Percentiles rank a stretch among this genome's conserved stretches.
Conservation (phyloP, 2,329 filamentous ascomycete species). For the Pseudocercospora crystallina region DNA sequence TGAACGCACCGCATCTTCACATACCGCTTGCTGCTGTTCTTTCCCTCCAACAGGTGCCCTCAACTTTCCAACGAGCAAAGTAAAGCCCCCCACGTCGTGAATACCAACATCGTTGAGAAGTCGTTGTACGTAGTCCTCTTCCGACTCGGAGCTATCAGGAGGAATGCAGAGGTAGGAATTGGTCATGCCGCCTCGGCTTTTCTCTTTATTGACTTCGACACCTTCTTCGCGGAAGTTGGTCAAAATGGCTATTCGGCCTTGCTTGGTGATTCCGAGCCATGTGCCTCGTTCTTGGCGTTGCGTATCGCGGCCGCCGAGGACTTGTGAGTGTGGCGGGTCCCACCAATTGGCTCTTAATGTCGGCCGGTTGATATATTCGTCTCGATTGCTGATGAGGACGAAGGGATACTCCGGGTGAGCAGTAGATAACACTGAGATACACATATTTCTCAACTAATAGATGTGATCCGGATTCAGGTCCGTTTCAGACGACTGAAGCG, state of each 20-base stretch:
- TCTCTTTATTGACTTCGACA: slow-evolving; percentile 41
- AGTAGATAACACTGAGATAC: slow-evolving; percentile 51
- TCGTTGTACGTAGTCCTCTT: slow-evolving; percentile 53
- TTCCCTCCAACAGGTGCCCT: slow-evolving; percentile 13
- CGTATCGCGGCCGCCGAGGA: slow-evolving; percentile 63
- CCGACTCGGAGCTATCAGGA: slow-evolving; percentile 40
- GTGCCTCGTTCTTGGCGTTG: slow-evolving; percentile 61
- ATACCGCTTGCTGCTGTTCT: neutral
- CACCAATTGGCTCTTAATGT: slow-evolving; percentile 62
- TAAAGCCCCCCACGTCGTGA: slow-evolving; percentile 63
- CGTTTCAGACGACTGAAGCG: too few relatives aligned
- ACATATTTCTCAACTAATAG: slow-evolving; percentile 37
- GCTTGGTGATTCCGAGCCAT: slow-evolving; percentile 62
- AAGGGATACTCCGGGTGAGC: slow-evolving; percentile 51
- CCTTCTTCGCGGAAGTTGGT: slow-evolving; percentile 63
- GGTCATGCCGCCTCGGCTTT: slow-evolving; percentile 60
- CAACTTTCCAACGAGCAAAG: slow-evolving; percentile 59
- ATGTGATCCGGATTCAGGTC: too few relatives aligned
- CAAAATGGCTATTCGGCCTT: slow-evolving; percentile 61
- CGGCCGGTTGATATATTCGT: slow-evolving; percentile 62
- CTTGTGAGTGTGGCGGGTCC: slow-evolving; percentile 54
- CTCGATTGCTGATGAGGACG: slow-evolving; percentile 53
- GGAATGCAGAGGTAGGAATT: slow-evolving; percentile 57
- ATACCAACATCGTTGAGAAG: slow-evolving; percentile 57
- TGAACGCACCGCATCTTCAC: slow-evolving; percentile 12